Conservation (phyloP, 1,284 basidiomycete species). For the Dichomitus squalens region DNA sequence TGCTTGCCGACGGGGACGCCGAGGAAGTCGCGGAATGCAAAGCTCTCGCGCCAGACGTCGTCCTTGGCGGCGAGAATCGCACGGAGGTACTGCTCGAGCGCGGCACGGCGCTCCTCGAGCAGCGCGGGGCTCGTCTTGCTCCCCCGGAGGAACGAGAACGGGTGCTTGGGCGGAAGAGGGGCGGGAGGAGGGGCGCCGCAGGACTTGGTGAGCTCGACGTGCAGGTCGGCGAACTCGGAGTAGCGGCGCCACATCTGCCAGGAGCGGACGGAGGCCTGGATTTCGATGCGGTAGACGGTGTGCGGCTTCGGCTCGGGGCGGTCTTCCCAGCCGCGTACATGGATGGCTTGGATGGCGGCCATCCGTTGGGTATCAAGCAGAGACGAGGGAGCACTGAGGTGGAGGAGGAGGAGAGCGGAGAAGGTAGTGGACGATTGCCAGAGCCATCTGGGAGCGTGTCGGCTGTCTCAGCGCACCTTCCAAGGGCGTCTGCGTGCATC, state of each 20-base stretch:
- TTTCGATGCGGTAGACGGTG: conserved; percentile 77
- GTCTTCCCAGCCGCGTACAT: conserved; percentile 68
- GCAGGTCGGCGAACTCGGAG: conserved; percentile 89
- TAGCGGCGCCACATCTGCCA: conserved; percentile 95
- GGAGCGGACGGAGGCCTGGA: conserved; percentile 82
- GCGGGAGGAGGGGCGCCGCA: conserved; percentile 74
- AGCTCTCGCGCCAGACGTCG: conserved; percentile 77
- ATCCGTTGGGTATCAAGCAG: conserved; percentile 34
- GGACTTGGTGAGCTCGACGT: conserved; percentile 78
- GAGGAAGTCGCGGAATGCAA: conserved; percentile 86
- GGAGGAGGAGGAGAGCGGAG: neutral
- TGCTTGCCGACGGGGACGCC: conserved; percentile 74
- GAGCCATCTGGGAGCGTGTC: neutral
- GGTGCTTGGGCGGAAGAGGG: conserved; percentile 81
- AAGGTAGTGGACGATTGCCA: neutral
- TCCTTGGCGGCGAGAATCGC: conserved; percentile 84
- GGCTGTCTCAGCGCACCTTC: neutral
- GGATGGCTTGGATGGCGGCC: conserved; percentile 76
- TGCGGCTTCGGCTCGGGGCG: conserved; percentile 71
- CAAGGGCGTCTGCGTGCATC: neutral
- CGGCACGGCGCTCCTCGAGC: conserved; percentile 73
- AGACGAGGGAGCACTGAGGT: neutral
- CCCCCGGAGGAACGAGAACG: conserved; percentile 63
- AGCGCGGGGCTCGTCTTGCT: conserved; percentile 44
- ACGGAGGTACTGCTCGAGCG: conserved; percentile 86